phyloP scores from a whole-genome alignment of 2,329 filamentous ascomycete genomes.

The Fusarium kyushuense region DNA sequence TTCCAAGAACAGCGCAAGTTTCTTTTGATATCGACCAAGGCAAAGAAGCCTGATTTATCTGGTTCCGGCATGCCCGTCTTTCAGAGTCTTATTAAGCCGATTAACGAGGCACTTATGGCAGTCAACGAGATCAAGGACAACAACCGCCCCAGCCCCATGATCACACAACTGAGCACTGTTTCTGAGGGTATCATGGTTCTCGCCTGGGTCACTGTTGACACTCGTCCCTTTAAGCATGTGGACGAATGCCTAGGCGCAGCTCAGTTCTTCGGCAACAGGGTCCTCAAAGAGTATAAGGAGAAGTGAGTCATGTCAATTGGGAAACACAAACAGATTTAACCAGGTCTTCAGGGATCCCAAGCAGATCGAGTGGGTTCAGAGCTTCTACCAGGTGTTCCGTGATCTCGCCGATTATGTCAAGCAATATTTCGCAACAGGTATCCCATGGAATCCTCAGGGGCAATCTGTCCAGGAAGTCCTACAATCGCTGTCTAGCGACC shows the following conservation, averaged over 20 bases:
- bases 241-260: conserved; percentile 85
- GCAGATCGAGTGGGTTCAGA: conserved; percentile 88
- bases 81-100: conserved; percentile 84
- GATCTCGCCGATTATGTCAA: conserved; percentile 87
- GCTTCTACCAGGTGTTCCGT: conserved; percentile 93
- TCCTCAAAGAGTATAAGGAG: conserved; percentile 90
- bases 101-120: conserved; percentile 83
- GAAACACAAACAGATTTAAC: conserved; percentile 4
- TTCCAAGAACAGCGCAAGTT: conserved; percentile 91
- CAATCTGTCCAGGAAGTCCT: conserved; percentile 76
- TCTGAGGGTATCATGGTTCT: conserved; percentile 90
- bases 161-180: conserved; percentile 87
- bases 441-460: conserved; percentile 87
- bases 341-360: conserved; percentile 71
- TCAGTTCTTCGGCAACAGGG: conserved; percentile 94
- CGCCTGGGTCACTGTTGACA: conserved; percentile 89
- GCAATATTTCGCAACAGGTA: conserved; percentile 80
- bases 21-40: conserved; percentile 86
- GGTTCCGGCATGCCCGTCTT: conserved; percentile 71
- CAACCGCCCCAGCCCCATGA: conserved; percentile 80
- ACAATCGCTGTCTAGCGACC: conserved; percentile 62
- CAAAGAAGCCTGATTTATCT: conserved; percentile 85
- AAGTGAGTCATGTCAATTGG: conserved; percentile 54
- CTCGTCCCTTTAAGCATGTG: conserved; percentile 86
- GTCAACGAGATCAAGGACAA: conserved; percentile 85